Base-by-base conservation (phyloP, 2,329 filamentous ascomycete species). In the Emmonsiellopsis sp. region DNA sequence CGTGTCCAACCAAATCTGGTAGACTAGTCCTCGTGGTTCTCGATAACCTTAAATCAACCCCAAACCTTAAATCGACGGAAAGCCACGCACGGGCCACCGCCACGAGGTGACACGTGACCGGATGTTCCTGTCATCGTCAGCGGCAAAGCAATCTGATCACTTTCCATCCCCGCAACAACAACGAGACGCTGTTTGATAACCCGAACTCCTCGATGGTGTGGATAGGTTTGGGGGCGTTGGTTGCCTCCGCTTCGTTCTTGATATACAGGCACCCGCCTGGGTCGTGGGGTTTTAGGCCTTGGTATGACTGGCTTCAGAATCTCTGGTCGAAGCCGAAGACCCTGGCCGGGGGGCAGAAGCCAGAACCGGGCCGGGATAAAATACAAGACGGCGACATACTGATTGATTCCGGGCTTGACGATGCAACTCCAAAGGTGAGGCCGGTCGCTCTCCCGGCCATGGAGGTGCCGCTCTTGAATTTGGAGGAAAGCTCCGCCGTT, bases 211-310 rank as follows among this genome's bases (percentile, higher is more conserved):
- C 46, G 34, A 76, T 76, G 74, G 73, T 69, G 56, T 71, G 69
- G 63, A 60, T 71, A 56, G 68, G 68, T 37, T 61, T 71, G 33
- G 68, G 64, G 34, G 62, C 66, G 32, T 55, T 77, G 27, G 54
- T 74, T 50, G 62, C 68, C 32, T 68, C 73, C 7, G 58, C 69
- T 39, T 67, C 64, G 42, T 72, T 70, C 55, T 56, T 76, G 21
- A 61, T 71, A 31, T 74, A 71, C 58, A 65, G 63, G 27, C 65
- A 71, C 54, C 68, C 69, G 33, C 65, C 65, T 44, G 63, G 64
- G 52, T 63, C 65, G 21, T 70, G 68, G 60, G 65, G 59, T 55
- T 52, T 61, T 54, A 48, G 7, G 27, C 36, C 42, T 40, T 50
- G 33, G 11, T 11, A 39, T 11, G 36, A 40, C 9, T 49, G 17